Evolutionary conservation across 2,329 filamentous ascomycete genomes (phyloP), one percentile per base, ranked within the genome.

Genomic region (Aspergillus clavatus): DNA sequence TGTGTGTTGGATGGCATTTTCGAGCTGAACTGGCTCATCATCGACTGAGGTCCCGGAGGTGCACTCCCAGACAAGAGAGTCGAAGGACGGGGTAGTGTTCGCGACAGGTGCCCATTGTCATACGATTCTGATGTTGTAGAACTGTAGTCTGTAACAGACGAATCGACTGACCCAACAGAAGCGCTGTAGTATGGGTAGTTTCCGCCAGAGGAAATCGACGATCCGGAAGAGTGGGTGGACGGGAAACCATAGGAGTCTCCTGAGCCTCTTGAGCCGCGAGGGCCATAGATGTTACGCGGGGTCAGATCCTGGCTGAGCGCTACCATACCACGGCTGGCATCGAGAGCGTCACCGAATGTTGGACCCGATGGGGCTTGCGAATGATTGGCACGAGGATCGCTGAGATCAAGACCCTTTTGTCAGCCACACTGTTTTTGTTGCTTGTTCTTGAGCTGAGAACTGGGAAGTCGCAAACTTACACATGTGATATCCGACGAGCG

Each of bases 21-120:
- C 52, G 91, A 96, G 71, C 88, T 96, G 73, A 97, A 97, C 61
- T 95, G 90, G 42, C 89, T 83, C 93, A 98, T 98, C 89, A 98
- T 96, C 0, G 90, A 94, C 64, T 94, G 87, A 1, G 89, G 90
- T 14, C 89, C 89, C 1, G 89, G 89, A 1, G 89, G 88, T 24
- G 83, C 77, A 46, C 77, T 82, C 35, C 73, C 73, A 21, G 76
- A 75, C 45, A 84, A 63, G 11, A 86, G 72, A 28, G 80, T 83
- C 21, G 83, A 82, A 1, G 89, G 88, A 42, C 88, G 79, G 1
- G 90, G 89, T 2, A 95, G 75, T n/a, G 88, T 91, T 57, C 90
- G 80, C 40, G 88, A 89, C 28, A 82, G 79, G 44, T 87, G 79
- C 5, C 55, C 55, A 4, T 85, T 83, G 61, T 91, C 89, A 47